phyloP scores from a whole-genome alignment of 208 protist genomes.

The Crithidia acanthocephali region DNA sequence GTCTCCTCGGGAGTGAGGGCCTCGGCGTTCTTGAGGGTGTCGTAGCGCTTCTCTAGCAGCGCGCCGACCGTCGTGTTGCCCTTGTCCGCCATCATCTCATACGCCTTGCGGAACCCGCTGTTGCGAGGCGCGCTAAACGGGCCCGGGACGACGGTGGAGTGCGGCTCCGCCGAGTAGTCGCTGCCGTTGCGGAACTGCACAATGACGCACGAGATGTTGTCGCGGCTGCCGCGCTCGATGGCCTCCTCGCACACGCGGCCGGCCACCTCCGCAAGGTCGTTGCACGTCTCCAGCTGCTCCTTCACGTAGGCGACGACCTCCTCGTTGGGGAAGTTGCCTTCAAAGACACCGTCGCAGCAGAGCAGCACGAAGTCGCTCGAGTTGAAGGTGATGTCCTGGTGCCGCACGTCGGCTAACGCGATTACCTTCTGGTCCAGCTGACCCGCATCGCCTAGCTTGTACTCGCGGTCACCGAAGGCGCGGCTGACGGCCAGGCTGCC shows the following conservation, averaged over 20 bases:
- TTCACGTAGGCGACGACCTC: conserved; percentile 90
- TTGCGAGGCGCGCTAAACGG: conserved; percentile 80
- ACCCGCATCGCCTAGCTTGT: conserved; percentile 81
- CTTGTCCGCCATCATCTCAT: conserved; percentile 82
- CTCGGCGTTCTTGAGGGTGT: conserved; percentile 49
- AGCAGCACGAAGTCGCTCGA: conserved; percentile 83
- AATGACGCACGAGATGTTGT: conserved; percentile 94
- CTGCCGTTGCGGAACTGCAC: conserved; percentile 86
- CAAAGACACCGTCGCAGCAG: conserved; percentile 94
- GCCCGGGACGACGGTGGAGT: conserved; percentile 74
- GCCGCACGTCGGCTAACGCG: conserved; percentile 85
- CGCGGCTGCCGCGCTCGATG: conserved; percentile 87
- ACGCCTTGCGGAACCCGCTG: conserved; percentile 84
- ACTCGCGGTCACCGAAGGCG: conserved; percentile 95
- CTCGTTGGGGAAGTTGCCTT: conserved; percentile 92
- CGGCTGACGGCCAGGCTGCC: conserved; percentile 94
- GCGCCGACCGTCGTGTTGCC: conserved; percentile 65
- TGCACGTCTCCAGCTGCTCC: conserved; percentile 64
- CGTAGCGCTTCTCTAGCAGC: conserved; percentile 86
- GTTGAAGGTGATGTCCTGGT: conserved; percentile 73
- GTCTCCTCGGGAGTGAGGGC: conserved; percentile 45
- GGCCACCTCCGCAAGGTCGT: conserved; percentile 85
- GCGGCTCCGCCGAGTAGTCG: conserved; percentile 76
- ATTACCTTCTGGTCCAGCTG: conserved; percentile 92
- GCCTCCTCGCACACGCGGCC: conserved; percentile 89